Evolutionary conservation across 2,329 filamentous ascomycete genomes (phyloP).

Genomic region (Cercospora sesami): DNA sequence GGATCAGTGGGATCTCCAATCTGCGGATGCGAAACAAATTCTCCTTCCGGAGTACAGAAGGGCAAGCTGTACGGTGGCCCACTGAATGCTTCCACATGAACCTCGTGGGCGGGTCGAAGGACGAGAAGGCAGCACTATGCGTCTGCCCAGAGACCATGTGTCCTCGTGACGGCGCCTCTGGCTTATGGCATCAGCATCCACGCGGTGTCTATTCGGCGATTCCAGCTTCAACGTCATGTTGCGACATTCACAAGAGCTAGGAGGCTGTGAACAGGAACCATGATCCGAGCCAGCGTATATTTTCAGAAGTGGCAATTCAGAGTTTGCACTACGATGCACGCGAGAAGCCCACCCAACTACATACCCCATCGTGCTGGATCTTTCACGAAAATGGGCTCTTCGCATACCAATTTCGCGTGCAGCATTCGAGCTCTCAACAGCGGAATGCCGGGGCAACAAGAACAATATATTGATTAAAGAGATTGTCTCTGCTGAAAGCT

Average conservation of each 20-base stretch:
- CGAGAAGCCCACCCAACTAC: neutral
- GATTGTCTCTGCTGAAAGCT: neutral
- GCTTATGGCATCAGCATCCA: neutral
- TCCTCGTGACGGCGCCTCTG: neutral
- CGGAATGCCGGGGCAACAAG: neutral
- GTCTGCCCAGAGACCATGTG: neutral
- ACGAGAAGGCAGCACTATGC: neutral
- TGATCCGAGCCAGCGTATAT: neutral
- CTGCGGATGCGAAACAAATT: neutral
- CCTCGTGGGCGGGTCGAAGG: neutral
- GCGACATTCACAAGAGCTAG: neutral
- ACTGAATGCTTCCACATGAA: neutral
- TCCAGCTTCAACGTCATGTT: neutral
- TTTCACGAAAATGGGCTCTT: neutral
- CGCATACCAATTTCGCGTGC: neutral
- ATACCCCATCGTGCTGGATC: neutral
- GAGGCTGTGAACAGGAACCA: neutral
- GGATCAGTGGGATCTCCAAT: neutral
- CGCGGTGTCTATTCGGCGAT: neutral
- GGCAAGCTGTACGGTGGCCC: neutral
- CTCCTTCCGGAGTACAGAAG: neutral
- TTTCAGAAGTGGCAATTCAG: slow-evolving; percentile 10
- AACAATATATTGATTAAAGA: neutral
- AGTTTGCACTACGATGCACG: neutral
- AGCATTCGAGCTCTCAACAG: neutral